Evolutionary conservation across 2,329 filamentous ascomycete species (phyloP), one percentile per base, ranked within the genome.

Genomic region (Neopestalotiopsis rosae): DNA sequence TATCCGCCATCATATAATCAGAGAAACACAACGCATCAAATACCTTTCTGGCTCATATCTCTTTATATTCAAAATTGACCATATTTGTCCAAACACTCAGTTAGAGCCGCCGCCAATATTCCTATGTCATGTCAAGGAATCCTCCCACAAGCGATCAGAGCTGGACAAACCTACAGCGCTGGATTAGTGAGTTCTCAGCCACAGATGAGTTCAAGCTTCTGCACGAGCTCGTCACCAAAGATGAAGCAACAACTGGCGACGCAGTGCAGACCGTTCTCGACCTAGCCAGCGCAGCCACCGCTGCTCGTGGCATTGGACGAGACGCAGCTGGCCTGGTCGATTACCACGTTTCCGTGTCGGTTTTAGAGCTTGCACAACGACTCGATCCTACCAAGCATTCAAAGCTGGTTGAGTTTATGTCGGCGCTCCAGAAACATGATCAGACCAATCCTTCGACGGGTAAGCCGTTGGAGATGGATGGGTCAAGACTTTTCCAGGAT

Each of bases 301-400:
- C 57, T 6, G 57, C 30, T 24, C 57, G 30, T 24, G 49, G 49
- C 13, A n/a, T 14, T 56, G 49, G 49, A 56, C 49, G 49, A 2
- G 1, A 14, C 17, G 49, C 17, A 7, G 49, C 49, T 17, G 30
- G 62, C 5, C 42, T 65, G 13, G 62, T 65, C 20, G 62, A 65
- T n/a, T 65, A 65, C 42, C n/a, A 65, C 5, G 42, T 65, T 24
- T 65, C 62, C 5, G 30, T 38, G 17, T 38, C 61, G 2, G 32
- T 63, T 13, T 13, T 63, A 7, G 61, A 63, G 61, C 61, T 63
- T 24, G 61, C 38, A 17, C 62, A 65, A 28, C 38, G 20, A 10
- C 62, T 56, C 20, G 40, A 49, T 0, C 62, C 62, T 17, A n/a
- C 20, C 17, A 56, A 52, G 62, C 62, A 65, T 3, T 7, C 13